phyloP scores from a whole-genome alignment of 2,329 filamentous ascomycete genomes.

The Colletotrichum noveboracense region DNA sequence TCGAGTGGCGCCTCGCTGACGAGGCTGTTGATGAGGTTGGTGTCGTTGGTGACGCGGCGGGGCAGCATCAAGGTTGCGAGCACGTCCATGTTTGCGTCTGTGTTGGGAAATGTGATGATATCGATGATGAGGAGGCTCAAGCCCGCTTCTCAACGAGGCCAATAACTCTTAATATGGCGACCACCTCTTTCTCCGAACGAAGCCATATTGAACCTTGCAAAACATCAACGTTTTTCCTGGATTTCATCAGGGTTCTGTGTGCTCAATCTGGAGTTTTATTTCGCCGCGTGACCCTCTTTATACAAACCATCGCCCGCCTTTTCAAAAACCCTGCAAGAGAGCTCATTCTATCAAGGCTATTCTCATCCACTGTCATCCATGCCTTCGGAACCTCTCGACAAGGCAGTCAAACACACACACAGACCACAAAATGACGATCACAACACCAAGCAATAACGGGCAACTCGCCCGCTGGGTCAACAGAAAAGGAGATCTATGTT shows the following conservation, averaged over 20 bases:
- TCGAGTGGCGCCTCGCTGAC: background rate
- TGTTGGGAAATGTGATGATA: background rate
- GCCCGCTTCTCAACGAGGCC: background rate
- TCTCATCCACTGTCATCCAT: rapidly evolving
- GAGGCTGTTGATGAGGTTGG: background rate
- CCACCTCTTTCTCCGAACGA: background rate
- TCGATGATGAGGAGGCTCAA: background rate
- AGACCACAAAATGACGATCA: background rate
- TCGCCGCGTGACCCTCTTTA: background rate
- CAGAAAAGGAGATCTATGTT: background rate
- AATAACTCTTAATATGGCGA: background rate
- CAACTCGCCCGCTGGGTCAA: background rate
- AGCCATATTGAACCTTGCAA: background rate
- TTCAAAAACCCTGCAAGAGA: rapidly evolving
- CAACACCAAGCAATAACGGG: background rate
- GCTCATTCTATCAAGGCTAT: background rate
- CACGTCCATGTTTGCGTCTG: background rate
- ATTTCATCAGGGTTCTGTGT: background rate
- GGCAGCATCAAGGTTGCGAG: background rate
- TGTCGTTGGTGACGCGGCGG: background rate
- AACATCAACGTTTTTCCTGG: background rate
- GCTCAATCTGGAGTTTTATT: background rate
- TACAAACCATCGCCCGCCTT: background rate
- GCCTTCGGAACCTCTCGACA: background rate
- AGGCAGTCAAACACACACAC: background rate